Percentiles rank a stretch among this genome's conserved stretches.
Conservation (phyloP, 2,329 filamentous ascomycete species). For the Colletotrichum sp. region DNA sequence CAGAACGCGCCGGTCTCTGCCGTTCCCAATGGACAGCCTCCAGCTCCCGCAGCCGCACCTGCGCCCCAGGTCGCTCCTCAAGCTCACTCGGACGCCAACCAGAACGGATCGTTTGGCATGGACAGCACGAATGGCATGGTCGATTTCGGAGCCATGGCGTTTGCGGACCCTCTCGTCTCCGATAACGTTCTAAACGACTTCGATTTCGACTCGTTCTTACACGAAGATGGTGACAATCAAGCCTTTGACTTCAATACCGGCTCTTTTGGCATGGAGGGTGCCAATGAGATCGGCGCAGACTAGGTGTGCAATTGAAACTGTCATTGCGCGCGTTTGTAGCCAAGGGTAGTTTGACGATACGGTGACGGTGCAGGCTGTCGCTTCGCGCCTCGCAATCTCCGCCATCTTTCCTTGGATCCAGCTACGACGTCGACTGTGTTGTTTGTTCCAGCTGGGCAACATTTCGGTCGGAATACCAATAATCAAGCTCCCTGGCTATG, state of each 20-base stretch:
- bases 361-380: background rate
- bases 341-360: background rate
- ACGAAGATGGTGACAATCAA: slow-evolving; percentile 54
- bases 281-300: slow-evolving; percentile 63
- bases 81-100: slow-evolving; percentile 51
- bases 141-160: slow-evolving; percentile 57
- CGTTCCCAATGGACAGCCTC: slow-evolving; percentile 48
- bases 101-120: slow-evolving; percentile 47
- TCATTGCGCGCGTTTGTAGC: background rate
- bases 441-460: background rate
- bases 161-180: slow-evolving; percentile 59
- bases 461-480: background rate
- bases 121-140: slow-evolving; percentile 49
- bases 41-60: slow-evolving; percentile 47
- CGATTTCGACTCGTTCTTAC: slow-evolving; percentile 72
- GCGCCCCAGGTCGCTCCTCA: slow-evolving; percentile 49
- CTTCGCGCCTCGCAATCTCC: background rate
- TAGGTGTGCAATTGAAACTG: slow-evolving; percentile 32
- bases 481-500: background rate
- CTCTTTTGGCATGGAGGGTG: slow-evolving; percentile 58
- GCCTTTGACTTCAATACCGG: slow-evolving; percentile 61
- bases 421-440: background rate
- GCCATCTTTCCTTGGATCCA: background rate
- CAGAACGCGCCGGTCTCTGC: slow-evolving; percentile 44
- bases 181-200: slow-evolving; percentile 69